These are phyloP conservation scores for Beauveria varroae DNA, from an alignment of 2,329 filamentous ascomycete species.

Conservation along the genomic window DNA sequence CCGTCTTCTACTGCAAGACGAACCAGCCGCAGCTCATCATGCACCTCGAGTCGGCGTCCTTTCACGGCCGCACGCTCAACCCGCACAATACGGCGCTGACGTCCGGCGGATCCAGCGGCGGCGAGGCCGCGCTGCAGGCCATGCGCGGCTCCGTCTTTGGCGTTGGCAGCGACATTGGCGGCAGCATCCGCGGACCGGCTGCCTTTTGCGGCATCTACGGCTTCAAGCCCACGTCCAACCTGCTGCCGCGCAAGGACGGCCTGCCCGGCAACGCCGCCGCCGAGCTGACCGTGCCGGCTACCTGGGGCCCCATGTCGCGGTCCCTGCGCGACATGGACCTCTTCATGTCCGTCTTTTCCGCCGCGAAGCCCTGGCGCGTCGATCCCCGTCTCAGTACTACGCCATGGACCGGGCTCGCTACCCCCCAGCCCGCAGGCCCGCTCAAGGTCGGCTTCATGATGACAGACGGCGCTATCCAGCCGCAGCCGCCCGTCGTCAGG, in stretches of 20 bases:
- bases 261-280: constrained; percentile 10
- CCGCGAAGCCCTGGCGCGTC: constrained; percentile 19
- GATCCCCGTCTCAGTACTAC: constrained; percentile 26
- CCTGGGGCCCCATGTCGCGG: constrained; percentile 26
- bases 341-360: constrained; percentile 21
- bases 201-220: constrained; percentile 9
- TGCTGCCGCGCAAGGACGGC: neutral
- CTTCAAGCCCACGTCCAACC: constrained; percentile 4
- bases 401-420: constrained; percentile 23
- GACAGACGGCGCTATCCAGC: constrained; percentile 28
- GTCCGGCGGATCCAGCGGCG: constrained; percentile 56
- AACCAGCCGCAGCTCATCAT: constrained; percentile 53
- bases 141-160: constrained; percentile 31
- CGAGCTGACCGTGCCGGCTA: constrained; percentile 27
- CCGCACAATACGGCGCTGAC: constrained; percentile 51
- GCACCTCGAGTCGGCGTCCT: constrained; percentile 49
- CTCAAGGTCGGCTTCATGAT: constrained; percentile 37
- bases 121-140: constrained; percentile 34
- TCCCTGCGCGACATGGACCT: constrained; percentile 28
- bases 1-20: constrained; percentile 59
- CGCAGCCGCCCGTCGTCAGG: constrained; percentile 29
- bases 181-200: constrained; percentile 20
- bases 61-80: constrained; percentile 53
- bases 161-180: constrained; percentile 32
- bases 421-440: neutral